Base-by-base conservation (phyloP, 352 stramenopile genomes). In the Pythium phragmitis region DNA sequence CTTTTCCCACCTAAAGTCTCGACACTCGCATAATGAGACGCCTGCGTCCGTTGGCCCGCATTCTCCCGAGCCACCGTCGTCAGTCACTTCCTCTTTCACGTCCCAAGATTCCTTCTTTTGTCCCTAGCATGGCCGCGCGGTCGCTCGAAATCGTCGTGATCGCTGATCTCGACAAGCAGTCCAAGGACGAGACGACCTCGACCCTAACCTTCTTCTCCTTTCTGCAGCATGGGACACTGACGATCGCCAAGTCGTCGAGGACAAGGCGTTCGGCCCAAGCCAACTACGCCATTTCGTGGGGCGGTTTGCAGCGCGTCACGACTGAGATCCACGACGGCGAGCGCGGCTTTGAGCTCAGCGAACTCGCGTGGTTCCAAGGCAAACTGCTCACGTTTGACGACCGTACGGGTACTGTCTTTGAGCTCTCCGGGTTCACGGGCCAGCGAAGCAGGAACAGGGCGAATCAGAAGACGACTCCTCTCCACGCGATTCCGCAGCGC, bases 331-430 rank as follows among this genome's bases (percentile, higher is more conserved):
- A 98, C 70, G 97, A 99, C 69, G 96, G 88, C 39, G 97, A 96
- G 56, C 88, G 97, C 14, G 97, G 97, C 53, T 97, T 98, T 72
- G 97, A 99, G 78, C 84, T 99, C 42, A 97, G 83, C 55, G 96
- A 99, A 69, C 80, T 99, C 26, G 72, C 80, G 50, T 92, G 80
- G 78, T 97, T 93, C 64, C 73, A 92, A 30, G 74, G 80, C 82
- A 91, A 78, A 51, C 75, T 99, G 19, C 82, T 98, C 46, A 93
- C 96, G 21, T 98, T 99, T 72, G 97, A 99, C 71, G 97, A 99
- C 82, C 93, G 97, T 48, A 99, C 96, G 17, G 97, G 97, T 39
- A 98, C 98, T 45, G 91, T 99, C 26, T 99, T 98, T 85, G 94
- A 98, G 62, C 89, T 99, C 52, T 81, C 98, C 50, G 82, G 96